Evolutionary conservation across 129 eudicot genomes (phyloP).

Genomic region (Tagetes erecta): DNA sequence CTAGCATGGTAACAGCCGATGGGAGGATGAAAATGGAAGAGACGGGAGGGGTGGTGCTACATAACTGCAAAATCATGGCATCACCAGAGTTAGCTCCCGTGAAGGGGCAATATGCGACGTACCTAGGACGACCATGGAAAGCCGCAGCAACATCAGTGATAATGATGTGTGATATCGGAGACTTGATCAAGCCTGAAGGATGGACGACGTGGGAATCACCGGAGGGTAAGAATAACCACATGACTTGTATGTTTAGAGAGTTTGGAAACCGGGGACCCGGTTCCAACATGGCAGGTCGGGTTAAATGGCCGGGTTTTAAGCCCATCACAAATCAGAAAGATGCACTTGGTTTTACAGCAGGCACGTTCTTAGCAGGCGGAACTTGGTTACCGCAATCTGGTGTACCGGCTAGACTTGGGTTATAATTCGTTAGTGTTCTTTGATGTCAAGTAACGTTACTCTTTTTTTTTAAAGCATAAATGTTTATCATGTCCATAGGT

Average conservation of each 20-base stretch:
- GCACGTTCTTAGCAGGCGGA: slow-evolving; percentile 32
- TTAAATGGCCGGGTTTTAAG: slow-evolving; percentile 36
- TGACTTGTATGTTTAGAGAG: slow-evolving; percentile 47
- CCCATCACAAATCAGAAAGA: slow-evolving; percentile 25
- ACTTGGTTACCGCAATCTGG: slow-evolving; percentile 42
- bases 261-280: slow-evolving; percentile 57
- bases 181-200: slow-evolving; percentile 60
- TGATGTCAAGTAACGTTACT: slow-evolving; percentile 22
- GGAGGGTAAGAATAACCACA: slow-evolving; percentile 34
- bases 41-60: slow-evolving; percentile 54
- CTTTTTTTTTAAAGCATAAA: background rate
- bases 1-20: slow-evolving; percentile 64
- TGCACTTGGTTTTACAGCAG: slow-evolving; percentile 38
- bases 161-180: slow-evolving; percentile 50
- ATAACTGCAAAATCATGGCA: slow-evolving; percentile 48
- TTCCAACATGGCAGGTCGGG: slow-evolving; percentile 36
- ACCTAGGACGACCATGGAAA: slow-evolving; percentile 72
- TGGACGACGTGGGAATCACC: slow-evolving; percentile 46
- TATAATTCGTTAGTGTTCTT: slow-evolving; percentile 22
- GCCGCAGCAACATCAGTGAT: slow-evolving; percentile 37
- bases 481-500: slow-evolving; percentile 13
- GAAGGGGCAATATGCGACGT: slow-evolving; percentile 36
- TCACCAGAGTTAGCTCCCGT: slow-evolving; percentile 32
- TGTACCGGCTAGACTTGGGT: slow-evolving; percentile 36
- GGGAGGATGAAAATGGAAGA: slow-evolving; percentile 40